Evolutionary conservation across 208 protist species (phyloP), one percentile per base, ranked within the genome.

Genomic region (Acanthamoeba divionensis): DNA sequence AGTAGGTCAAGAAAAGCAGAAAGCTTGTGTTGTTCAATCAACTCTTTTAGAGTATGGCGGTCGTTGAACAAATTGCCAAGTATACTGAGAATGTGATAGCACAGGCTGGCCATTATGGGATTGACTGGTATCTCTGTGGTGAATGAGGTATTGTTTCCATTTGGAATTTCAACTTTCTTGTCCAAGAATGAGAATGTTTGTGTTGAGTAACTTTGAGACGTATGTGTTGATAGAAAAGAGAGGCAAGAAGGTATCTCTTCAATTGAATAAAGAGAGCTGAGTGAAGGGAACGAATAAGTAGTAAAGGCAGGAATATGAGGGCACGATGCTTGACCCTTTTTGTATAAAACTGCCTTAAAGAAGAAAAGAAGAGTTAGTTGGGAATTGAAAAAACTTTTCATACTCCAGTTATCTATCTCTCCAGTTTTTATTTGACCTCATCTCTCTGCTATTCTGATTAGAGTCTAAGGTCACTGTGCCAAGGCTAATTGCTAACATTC

Each of bases 81-180:
- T 10, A 66, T 2, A 33, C 1, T 31, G 5, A 86, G 77, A 4
- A 86, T 86, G 36, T 86, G 77, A 36, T 86, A 86, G 77, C 77
- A 86, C 55, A 86, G 38, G 36, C 77, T 86, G 52, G 54, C 77
- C 38, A 86, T 21, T 41, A 86, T 86, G 9, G 48, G 33, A n/a
- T 86, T 62, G 31, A 44, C 33, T 29, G 77, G 55, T 67, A 65
- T 57, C 6, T 65, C 50, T 18, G 48, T 15, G 18, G 18, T 36
- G 18, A 66, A 0, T 8, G 21, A 31, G 10, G 7, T 8, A 4
- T 36, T 10, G 12, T 21, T 18, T 13, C 12, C 47, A 26, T 8
- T 6, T 24, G 77, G 45, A 1, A 8, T 12, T 13, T 45, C 29
- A 9, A 9, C 67, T 8, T 21, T 8, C 7, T 26, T 7, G 3